phyloP scores from a whole-genome alignment of 164 flowering plant species.

The Berberis vulgaris region DNA sequence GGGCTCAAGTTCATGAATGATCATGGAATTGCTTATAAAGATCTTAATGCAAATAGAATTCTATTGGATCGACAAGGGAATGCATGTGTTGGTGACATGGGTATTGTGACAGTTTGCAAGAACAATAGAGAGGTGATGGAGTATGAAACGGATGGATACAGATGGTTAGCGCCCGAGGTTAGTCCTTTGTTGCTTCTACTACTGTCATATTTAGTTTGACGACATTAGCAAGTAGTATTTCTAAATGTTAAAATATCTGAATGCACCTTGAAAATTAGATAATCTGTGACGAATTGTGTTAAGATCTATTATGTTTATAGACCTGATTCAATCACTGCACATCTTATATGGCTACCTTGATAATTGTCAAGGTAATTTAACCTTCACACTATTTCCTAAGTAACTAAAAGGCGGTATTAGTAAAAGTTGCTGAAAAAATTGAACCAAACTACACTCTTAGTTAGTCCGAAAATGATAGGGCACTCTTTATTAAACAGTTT shows the following conservation, averaged over 20 bases:
- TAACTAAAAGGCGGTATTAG: too few species aligned
- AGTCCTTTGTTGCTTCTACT: conserved; percentile 15
- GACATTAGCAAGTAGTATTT: too few species aligned
- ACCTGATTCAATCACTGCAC: too few species aligned
- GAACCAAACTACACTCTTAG: too few species aligned
- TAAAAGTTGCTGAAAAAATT: too few species aligned
- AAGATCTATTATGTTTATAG: too few species aligned
- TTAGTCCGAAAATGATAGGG: too few species aligned
- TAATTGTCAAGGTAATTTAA: too few species aligned
- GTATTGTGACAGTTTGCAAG: conserved; percentile 69
- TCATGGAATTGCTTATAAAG: conserved; percentile 71
- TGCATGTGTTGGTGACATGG: conserved; percentile 90
- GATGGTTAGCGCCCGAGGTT: conserved; percentile 99
- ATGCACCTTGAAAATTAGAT: background rate
- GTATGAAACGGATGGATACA: conserved; percentile 89
- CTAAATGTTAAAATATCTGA: background rate
- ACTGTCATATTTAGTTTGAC: background rate
- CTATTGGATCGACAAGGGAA: conserved; percentile 76
- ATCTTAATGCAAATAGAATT: conserved; percentile 71
- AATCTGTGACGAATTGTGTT: background rate
- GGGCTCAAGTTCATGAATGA: conserved; percentile 91
- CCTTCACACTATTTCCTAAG: too few species aligned
- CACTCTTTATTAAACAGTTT: too few species aligned
- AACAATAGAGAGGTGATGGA: conserved; percentile 75
- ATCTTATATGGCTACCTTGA: too few species aligned